Conservation (phyloP, 305 asterid genomes). For the Petunia hybrid region DNA sequence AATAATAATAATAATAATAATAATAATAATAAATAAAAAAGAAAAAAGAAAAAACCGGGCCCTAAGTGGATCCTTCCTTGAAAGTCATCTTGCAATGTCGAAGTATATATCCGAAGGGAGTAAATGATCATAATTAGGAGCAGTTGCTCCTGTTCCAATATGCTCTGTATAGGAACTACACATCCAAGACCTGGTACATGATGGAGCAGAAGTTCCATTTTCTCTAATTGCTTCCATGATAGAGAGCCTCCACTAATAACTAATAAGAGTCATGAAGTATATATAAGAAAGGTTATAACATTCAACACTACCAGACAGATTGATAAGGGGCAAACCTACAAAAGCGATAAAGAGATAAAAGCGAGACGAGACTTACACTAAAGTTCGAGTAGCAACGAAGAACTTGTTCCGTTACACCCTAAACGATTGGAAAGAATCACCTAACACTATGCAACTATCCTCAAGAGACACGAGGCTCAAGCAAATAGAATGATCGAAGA, state of each 20-base stretch:
- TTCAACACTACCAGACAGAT: constrained; percentile 2
- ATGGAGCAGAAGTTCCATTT: constrained; percentile 1
- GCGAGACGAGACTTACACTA: too few species aligned
- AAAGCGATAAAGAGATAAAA: too few species aligned
- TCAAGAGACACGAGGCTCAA: too few species aligned
- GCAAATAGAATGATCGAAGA: too few species aligned
- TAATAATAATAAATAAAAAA: too few species aligned
- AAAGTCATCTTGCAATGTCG: background rate
- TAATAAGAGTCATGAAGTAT: constrained; percentile 9
- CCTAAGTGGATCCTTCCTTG: background rate
- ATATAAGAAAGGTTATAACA: background rate
- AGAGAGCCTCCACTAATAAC: background rate
- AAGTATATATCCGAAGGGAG: background rate
- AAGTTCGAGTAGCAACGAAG: too few species aligned
- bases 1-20: too few species aligned
- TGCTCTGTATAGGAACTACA: background rate
- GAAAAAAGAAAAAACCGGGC: too few species aligned
- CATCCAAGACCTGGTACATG: background rate
- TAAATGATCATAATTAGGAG: background rate
- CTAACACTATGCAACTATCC: too few species aligned
- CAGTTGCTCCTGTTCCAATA: background rate
- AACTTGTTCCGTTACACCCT: too few species aligned
- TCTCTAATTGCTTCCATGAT: background rate
- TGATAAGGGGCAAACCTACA: too few species aligned
- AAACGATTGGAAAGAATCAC: too few species aligned